Evolutionary conservation across 129 eudicot species (phyloP).

Genomic region (Flaveria sonorensis): DNA sequence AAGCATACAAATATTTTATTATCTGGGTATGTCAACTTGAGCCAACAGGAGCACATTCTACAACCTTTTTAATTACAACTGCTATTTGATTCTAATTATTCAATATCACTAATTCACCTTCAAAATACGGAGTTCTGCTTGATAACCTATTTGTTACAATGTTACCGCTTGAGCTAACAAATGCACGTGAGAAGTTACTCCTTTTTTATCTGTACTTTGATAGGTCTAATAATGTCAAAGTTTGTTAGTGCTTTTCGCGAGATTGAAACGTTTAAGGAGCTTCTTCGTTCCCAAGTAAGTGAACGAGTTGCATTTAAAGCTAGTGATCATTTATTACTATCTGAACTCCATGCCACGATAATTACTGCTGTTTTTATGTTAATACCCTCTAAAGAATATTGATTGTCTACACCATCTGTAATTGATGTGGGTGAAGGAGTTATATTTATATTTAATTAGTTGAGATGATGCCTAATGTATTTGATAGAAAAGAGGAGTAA

Average conservation of each 20-base stretch:
- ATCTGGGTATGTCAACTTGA: not conserved
- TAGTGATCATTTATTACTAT: constrained; percentile 1
- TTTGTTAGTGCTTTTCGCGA: constrained; percentile 78
- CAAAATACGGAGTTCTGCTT: not conserved
- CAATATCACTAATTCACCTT: not conserved
- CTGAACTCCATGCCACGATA: not conserved
- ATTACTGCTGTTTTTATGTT: not conserved
- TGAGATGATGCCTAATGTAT: no score
- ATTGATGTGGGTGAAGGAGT: not conserved
- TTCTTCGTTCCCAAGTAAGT: constrained; percentile 95
- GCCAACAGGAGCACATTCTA: not conserved
- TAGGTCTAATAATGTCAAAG: constrained; percentile 89
- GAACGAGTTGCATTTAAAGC: constrained; percentile 21
- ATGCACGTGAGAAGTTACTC: constrained; percentile 14
- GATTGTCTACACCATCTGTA: not conserved
- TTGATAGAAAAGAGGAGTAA: no score
- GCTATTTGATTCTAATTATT: not conserved
- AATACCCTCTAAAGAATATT: not conserved
- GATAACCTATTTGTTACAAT: not conserved
- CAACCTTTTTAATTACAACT: not conserved
- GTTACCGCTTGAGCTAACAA: constrained; percentile 12
- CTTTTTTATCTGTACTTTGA: constrained; percentile 15
- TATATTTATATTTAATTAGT: no score
- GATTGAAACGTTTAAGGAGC: constrained; percentile 96
- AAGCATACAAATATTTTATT: not conserved